A percentile compares a stretch with the other conserved stretches of the same genome.
Conservation (phyloP, 352 stramenopile genomes). For the Pythium volutum region DNA sequence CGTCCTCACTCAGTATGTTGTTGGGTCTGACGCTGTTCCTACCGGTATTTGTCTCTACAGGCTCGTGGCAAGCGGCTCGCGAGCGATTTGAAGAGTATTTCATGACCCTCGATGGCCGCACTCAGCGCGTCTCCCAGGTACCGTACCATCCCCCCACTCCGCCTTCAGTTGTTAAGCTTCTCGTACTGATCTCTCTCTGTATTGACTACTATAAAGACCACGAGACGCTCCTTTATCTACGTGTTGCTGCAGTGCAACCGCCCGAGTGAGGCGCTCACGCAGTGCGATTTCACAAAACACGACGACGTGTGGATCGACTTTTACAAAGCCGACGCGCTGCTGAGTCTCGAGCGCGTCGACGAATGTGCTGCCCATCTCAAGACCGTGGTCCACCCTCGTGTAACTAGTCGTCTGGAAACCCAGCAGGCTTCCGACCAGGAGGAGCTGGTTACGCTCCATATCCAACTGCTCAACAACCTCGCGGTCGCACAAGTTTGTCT, state of each 20-base stretch:
- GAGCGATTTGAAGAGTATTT: slow-evolving; percentile 22
- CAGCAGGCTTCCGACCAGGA: neutral
- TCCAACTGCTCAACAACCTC: slow-evolving; percentile 75
- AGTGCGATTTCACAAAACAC: slow-evolving; percentile 27
- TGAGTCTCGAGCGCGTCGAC: slow-evolving; percentile 70
- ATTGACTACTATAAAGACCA: neutral
- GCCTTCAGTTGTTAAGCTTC: too few species aligned
- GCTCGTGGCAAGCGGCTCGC: slow-evolving; percentile 14
- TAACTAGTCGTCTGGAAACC: slow-evolving; percentile 5
- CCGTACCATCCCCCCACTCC: too few species aligned
- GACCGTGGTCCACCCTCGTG: slow-evolving; percentile 28
- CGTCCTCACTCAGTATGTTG: too few species aligned
- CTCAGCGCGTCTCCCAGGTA: neutral
- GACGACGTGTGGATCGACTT: slow-evolving; percentile 28
- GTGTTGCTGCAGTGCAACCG: slow-evolving; percentile 60
- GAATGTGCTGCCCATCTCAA: slow-evolving; percentile 51
- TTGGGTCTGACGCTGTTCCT: neutral
- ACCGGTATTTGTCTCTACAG: slow-evolving; percentile 2
- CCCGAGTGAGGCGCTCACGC: slow-evolving; percentile 42
- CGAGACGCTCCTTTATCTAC: slow-evolving; percentile 42
- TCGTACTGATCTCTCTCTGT: neutral
- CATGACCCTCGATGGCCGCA: neutral
- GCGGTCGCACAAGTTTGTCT: slow-evolving; percentile 48
- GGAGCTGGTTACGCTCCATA: slow-evolving; percentile 42
- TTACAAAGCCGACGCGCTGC: slow-evolving; percentile 71